A percentile compares a stretch with the other conserved stretches of the same genome.
Evolutionary conservation across 495 filamentous ascomycete species (phyloP).

Genomic region (Lasiosphaeria miniovina): DNA sequence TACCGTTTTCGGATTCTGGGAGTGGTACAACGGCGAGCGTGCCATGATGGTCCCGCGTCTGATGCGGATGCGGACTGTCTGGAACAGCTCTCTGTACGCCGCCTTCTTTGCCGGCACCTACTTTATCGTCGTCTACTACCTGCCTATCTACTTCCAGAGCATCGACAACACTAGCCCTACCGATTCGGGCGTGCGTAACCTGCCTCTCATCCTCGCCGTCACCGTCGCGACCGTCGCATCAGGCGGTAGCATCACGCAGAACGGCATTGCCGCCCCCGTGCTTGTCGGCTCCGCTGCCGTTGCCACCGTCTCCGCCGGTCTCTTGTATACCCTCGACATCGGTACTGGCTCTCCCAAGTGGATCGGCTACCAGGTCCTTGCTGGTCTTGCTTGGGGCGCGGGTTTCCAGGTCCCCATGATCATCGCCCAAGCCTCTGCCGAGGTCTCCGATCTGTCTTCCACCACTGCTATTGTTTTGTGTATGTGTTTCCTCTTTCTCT

Average conservation of each 20-base stretch:
- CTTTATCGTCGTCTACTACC: constrained; percentile 53
- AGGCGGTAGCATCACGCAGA: constrained; percentile 44
- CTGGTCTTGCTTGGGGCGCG: constrained; percentile 50
- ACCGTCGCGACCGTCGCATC: constrained; percentile 44
- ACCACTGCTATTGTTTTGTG: constrained; percentile 50
- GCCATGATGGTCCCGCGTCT: constrained; percentile 46
- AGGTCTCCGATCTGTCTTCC: constrained; percentile 30
- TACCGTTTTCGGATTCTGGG: constrained; percentile 41
- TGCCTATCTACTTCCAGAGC: constrained; percentile 64
- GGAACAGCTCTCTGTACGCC: constrained; percentile 32
- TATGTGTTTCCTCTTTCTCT: constrained; percentile 14
- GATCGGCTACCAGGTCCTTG: constrained; percentile 59
- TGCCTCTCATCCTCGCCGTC: constrained; percentile 53
- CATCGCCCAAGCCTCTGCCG: constrained; percentile 53
- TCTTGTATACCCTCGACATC: constrained; percentile 49
- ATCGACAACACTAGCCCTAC: constrained; percentile 45
- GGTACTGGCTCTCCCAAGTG: constrained; percentile 45
- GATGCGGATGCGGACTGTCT: constrained; percentile 42
- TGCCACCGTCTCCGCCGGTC: constrained; percentile 51
- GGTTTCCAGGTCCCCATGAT: constrained; percentile 53
- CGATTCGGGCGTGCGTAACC: constrained; percentile 49
- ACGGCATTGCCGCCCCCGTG: constrained; percentile 52
- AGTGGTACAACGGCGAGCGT: constrained; percentile 46
- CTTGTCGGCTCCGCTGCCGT: constrained; percentile 52
- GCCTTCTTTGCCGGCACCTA: constrained; percentile 45